These are phyloP conservation scores for Inonotus hispidus DNA, from an alignment of 1,284 basidiomycete genomes.

Conservation along the genomic window DNA sequence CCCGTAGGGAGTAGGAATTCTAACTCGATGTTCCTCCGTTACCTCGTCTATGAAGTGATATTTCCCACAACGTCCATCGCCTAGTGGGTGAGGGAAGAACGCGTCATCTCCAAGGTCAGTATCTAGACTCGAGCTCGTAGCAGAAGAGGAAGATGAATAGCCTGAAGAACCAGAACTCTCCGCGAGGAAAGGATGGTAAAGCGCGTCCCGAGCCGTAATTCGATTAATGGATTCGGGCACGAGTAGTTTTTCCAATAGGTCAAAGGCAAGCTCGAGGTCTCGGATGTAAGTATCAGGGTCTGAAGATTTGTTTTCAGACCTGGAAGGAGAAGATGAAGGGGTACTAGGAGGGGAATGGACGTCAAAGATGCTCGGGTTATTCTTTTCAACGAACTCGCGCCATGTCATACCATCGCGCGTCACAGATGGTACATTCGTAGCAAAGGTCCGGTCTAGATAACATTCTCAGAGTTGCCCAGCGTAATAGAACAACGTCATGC, in stretches of 20 bases:
- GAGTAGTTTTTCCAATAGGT: constrained; percentile 68
- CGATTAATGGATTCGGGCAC: constrained; percentile 72
- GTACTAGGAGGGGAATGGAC: constrained; percentile 34
- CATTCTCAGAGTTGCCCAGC: neutral
- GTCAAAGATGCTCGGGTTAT: constrained; percentile 70
- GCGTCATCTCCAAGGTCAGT: constrained; percentile 50
- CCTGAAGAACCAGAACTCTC: constrained; percentile 14
- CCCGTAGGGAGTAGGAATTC: constrained; percentile 30
- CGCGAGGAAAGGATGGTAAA: constrained; percentile 73
- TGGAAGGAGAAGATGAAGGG: constrained; percentile 23
- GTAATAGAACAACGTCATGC: constrained; percentile 28
- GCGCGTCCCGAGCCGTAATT: constrained; percentile 67
- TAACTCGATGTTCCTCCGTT: constrained; percentile 49
- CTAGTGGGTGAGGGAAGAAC: constrained; percentile 60
- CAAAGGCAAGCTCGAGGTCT: constrained; percentile 64
- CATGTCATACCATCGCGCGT: constrained; percentile 63
- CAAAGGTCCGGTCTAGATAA: constrained; percentile 71
- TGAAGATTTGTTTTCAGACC: constrained; percentile 33
- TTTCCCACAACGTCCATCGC: constrained; percentile 55
- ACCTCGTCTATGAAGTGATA: constrained; percentile 53
- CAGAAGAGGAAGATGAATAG: constrained; percentile 3
- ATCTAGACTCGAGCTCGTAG: constrained; percentile 20
- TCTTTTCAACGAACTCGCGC: constrained; percentile 64
- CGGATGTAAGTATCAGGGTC: constrained; percentile 44
- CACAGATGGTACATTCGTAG: constrained; percentile 79